Evolutionary conservation across 2,329 filamentous ascomycete species (phyloP).

Genomic region (Pseudogymnoascus sp.): DNA sequence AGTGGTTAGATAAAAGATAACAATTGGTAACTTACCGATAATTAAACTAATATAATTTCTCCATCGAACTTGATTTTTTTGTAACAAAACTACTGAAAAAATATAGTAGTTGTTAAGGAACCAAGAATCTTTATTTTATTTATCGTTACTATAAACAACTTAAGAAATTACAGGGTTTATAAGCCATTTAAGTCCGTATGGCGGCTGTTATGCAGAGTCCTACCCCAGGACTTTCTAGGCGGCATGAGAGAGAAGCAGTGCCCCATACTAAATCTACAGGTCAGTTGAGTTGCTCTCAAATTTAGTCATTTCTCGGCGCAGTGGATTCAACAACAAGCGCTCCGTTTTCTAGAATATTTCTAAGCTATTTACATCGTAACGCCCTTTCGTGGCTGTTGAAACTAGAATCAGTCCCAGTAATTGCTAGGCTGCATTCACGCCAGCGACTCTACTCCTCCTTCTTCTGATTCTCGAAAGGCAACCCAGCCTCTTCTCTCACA

Average conservation of each 20-base stretch:
- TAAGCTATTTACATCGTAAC: neutral
- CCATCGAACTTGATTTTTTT: too few species aligned
- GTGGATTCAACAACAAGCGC: neutral
- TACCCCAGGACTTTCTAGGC: neutral
- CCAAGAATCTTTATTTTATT: too few species aligned
- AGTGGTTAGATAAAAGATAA: too few species aligned
- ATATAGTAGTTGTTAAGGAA: too few species aligned
- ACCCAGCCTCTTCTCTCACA: constrained; percentile 61
- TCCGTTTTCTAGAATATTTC: neutral
- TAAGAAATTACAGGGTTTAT: too few species aligned
- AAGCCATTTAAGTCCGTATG: neutral
- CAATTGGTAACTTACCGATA: too few species aligned
- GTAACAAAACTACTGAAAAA: too few species aligned
- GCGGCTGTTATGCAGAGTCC: neutral
- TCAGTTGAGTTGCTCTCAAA: neutral
- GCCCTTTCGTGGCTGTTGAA: neutral
- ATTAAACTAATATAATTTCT: too few species aligned
- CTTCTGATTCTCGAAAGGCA: constrained; percentile 60
- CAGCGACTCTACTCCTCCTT: neutral
- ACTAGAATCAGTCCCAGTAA: neutral
- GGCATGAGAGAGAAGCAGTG: neutral
- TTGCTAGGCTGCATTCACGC: neutral
- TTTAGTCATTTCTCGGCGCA: neutral
- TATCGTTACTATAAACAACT: too few species aligned
- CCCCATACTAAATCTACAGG: too few species aligned